These are phyloP conservation scores for Psidium guajava DNA, from an alignment of 345 rosid genomes.

Conservation along the genomic window DNA sequence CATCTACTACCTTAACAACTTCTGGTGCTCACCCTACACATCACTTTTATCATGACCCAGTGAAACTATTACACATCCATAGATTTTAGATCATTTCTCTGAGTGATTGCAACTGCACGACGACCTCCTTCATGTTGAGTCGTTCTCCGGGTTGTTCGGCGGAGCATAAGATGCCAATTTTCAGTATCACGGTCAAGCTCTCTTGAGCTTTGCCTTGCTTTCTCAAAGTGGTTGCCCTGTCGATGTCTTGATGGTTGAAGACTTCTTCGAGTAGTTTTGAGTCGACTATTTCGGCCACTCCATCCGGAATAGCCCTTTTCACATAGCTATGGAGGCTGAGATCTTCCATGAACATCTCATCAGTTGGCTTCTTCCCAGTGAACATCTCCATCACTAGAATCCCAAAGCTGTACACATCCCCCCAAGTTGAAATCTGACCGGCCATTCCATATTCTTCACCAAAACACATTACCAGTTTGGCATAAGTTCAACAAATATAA, in stretches of 20 bases:
- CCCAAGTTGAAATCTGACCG: conserved; percentile 15
- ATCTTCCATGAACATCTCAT: conserved; percentile 14
- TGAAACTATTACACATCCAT: not conserved
- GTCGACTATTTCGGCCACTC: conserved; percentile 1
- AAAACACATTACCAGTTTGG: not conserved
- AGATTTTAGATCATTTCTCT: not conserved
- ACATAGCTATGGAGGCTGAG: conserved; percentile 15
- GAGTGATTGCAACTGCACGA: conserved; percentile 1
- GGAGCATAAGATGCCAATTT: conserved; percentile 5
- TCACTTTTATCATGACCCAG: not conserved
- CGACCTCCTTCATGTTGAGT: not conserved
- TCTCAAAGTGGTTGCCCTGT: not conserved
- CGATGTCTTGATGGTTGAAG: not conserved
- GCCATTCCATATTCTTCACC: conserved; percentile 14
- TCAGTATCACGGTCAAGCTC: not conserved
- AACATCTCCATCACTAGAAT: conserved; percentile 22
- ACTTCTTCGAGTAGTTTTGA: conserved; percentile 5
- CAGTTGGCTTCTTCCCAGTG: conserved; percentile 16
- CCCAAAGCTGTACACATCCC: conserved; percentile 28
- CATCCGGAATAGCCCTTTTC: conserved; percentile 6
- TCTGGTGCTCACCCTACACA: not conserved
- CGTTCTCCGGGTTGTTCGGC: conserved; percentile 6
- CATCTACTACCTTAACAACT: not conserved
- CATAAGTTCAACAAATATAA: not conserved
- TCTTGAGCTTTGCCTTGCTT: conserved; percentile 2